A percentile compares a stretch with the other conserved stretches of the same genome.
phyloP scores from a whole-genome alignment of 108 stramenopile genomes.

The Fragilaria crotonensis region DNA sequence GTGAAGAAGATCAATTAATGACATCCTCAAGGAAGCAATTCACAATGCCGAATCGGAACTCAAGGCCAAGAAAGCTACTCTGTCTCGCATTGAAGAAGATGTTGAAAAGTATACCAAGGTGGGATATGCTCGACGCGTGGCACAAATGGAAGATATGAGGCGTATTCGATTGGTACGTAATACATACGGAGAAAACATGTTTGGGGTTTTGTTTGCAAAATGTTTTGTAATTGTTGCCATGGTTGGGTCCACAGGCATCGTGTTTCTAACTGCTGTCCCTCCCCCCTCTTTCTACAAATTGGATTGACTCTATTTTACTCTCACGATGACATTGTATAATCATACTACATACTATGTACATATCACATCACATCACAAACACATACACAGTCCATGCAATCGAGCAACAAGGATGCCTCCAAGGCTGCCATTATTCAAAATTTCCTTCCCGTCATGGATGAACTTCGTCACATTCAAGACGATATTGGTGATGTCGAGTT shows the following conservation, averaged over 20 bases:
- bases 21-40: constrained; percentile 53
- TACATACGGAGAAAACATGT: too few relatives aligned
- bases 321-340: not conserved
- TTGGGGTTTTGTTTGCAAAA: too few relatives aligned
- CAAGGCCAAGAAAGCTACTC: constrained; percentile 38
- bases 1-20: constrained; percentile 34
- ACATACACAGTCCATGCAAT: constrained; percentile 26
- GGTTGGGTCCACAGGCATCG: not conserved
- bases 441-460: constrained; percentile 64
- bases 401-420: constrained; percentile 34
- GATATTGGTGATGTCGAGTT: constrained; percentile 48
- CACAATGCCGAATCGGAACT: constrained; percentile 45
- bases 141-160: constrained; percentile 72
- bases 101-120: constrained; percentile 61
- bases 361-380: too few relatives aligned
- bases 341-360: too few relatives aligned
- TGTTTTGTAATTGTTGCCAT: too few relatives aligned
- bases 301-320: not conserved
- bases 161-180: constrained; percentile 49
- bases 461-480: constrained; percentile 31
- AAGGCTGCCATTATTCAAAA: constrained; percentile 37
- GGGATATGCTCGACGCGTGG: constrained; percentile 77
- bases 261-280: constrained; percentile 4
- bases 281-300: not conserved
- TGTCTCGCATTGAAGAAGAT: constrained; percentile 32